These are phyloP conservation scores for Nicotiana otophora DNA, from an alignment of 257 asterid genomes.

Conservation along the genomic window DNA sequence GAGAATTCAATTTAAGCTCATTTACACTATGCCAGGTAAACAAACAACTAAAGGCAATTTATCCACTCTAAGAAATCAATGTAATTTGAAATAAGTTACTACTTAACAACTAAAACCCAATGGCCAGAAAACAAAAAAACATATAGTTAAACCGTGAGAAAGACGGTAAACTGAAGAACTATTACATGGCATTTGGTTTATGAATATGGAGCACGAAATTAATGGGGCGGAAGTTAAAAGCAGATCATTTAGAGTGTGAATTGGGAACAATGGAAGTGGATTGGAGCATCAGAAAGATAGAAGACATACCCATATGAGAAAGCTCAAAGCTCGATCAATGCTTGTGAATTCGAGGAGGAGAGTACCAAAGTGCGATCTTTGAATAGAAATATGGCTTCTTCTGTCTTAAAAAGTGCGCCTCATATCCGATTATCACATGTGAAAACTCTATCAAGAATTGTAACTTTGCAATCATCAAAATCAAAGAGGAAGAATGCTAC, in stretches of 20 bases:
- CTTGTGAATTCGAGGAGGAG: not conserved
- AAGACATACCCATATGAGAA: not conserved
- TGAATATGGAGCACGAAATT: not conserved
- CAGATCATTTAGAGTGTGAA: not conserved
- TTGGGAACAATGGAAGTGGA: not conserved
- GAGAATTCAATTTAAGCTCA: not conserved
- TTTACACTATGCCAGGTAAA: not conserved
- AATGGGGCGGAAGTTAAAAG: not conserved
- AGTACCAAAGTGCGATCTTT: not conserved
- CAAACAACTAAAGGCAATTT: not conserved
- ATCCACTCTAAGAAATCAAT: not conserved
- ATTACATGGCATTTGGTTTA: not conserved
- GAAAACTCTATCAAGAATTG: not conserved
- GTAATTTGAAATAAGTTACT: not conserved
- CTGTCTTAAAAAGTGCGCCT: no score
- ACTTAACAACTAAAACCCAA: not conserved
- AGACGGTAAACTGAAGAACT: not conserved
- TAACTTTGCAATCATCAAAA: not conserved
- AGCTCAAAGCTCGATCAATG: not conserved
- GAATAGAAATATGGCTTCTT: not conserved
- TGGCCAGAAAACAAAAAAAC: not conserved
- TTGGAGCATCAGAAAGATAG: not conserved
- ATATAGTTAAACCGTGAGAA: no score
- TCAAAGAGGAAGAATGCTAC: no score
- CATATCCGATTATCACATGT: no score